Evolutionary conservation across 306 rosid species (phyloP), one percentile per base, ranked within the genome.

Genomic region (Rosa lucieae): DNA sequence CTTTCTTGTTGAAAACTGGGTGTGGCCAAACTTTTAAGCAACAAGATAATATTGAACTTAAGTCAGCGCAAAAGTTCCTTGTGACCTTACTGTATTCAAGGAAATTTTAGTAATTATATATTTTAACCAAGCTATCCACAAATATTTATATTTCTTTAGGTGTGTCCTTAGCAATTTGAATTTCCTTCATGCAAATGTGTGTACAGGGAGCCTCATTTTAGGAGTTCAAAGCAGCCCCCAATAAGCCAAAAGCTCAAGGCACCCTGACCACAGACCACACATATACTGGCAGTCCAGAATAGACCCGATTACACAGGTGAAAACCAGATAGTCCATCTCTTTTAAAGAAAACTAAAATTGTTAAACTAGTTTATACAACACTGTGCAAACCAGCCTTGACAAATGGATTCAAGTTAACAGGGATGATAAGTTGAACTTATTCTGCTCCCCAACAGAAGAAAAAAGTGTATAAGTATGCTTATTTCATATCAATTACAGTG

Each of bases 21-120:
- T 40, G 8, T 67, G 10, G 6, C 26, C 72, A 67, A 67, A 18
- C 75, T 71, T 13, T 29, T n/a, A 23, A 71, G 59, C 75, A 71
- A 26, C 62, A 72, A 8, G 43, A 72, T 39, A 37, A 72, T 49
- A 17, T 15, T 32, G 11, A 15, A 48, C 62, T 70, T 35, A 63
- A 29, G 39, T 72, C 21, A 7, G 9, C 17, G 46, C 14, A 48
- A 32, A 29, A 32, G 23, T 12, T 32, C 8, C 8, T 72, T 46
- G 9, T 47, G 42, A 71, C 21, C 43, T 29, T 32, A 15, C 17
- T 48, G 44, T 8, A 72, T 48, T 49, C 37, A 49, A 72, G 26
- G 29, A 46, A 15, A 23, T 21, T 13, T 21, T 26, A 6, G 21
- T 70, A 47, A 46, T 9, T 47, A 29, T 18, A 46, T 11, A 10